A percentile compares a stretch with the other conserved stretches of the same genome.
Conservation (phyloP, 495 filamentous ascomycete species). For the Podospora didyma region DNA sequence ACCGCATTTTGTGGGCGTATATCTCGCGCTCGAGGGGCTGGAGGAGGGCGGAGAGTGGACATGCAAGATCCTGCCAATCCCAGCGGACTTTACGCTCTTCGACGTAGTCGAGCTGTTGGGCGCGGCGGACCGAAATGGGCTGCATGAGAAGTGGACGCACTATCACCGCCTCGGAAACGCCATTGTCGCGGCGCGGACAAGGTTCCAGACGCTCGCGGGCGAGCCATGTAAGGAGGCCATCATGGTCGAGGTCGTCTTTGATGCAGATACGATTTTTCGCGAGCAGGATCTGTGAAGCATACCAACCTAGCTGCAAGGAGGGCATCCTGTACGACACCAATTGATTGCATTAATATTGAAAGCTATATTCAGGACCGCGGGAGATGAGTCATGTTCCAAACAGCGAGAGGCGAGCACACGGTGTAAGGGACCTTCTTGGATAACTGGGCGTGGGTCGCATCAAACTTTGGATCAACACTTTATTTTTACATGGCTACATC, state of each 20-base stretch:
- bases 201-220: slow-evolving; percentile 9
- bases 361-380: no score
- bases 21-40: slow-evolving; percentile 3
- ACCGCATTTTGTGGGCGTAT: slow-evolving; percentile 5
- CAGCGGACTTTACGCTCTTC: background rate
- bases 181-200: slow-evolving; percentile 15
- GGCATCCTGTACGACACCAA: no score
- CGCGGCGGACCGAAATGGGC: background rate
- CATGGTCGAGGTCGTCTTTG: slow-evolving; percentile 21
- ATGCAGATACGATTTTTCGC: slow-evolving; percentile 5
- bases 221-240: slow-evolving; percentile 12
- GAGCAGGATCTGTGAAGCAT: background rate
- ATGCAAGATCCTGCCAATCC: slow-evolving; percentile 9
- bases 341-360: no score
- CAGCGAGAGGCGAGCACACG: background rate
- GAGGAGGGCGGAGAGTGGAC: slow-evolving; percentile 4
- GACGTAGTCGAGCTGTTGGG: no score
- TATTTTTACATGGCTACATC: no score
- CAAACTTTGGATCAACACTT: no score
- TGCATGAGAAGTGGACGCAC: slow-evolving; percentile 1
- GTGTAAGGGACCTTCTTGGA: no score
- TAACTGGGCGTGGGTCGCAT: no score
- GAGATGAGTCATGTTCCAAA: no score
- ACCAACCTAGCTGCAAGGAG: no score
- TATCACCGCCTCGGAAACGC: slow-evolving; percentile 13